These are phyloP conservation scores for Phytopythium ostracodes DNA, from an alignment of 352 stramenopile species.

Conservation along the genomic window DNA sequence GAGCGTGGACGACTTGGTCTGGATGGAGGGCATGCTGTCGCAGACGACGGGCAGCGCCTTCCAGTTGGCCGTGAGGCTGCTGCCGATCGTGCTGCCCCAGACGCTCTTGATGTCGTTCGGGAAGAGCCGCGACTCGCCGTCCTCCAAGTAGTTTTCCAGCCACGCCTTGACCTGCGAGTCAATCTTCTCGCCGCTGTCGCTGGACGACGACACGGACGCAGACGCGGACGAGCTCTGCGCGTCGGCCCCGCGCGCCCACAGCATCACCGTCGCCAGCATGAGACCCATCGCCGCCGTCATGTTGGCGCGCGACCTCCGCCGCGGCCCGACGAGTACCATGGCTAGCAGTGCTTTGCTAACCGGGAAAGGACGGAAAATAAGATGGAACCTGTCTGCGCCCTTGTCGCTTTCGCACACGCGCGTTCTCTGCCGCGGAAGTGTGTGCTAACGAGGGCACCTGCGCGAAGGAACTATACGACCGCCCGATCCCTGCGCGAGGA, in stretches of 20 bases:
- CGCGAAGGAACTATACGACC: background rate
- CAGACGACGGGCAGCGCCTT: conserved; percentile 47
- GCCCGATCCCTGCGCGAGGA: background rate
- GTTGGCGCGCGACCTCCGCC: background rate
- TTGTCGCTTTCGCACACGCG: too few relatives aligned
- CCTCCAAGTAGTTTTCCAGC: conserved; percentile 48
- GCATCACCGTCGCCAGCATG: background rate
- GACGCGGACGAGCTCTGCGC: conserved; percentile 4
- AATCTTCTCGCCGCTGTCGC: conserved; percentile 18
- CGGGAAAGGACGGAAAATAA: background rate
- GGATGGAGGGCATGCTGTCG: conserved; percentile 36
- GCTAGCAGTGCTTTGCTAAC: background rate
- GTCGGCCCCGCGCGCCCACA: background rate
- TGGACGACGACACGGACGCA: background rate
- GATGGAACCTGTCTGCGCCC: background rate
- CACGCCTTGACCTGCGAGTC: conserved; percentile 41
- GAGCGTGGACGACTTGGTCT: conserved; percentile 37
- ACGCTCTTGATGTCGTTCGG: conserved; percentile 56
- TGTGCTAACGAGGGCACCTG: background rate
- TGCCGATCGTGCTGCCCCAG: conserved; percentile 42
- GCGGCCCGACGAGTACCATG: background rate
- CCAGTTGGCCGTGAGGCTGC: conserved; percentile 48
- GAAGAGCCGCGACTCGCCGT: conserved; percentile 51
- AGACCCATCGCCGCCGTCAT: background rate
- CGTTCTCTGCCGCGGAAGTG: background rate